Conservation (phyloP, 495 filamentous ascomycete species). For the Gamarada debralockiae region DNA sequence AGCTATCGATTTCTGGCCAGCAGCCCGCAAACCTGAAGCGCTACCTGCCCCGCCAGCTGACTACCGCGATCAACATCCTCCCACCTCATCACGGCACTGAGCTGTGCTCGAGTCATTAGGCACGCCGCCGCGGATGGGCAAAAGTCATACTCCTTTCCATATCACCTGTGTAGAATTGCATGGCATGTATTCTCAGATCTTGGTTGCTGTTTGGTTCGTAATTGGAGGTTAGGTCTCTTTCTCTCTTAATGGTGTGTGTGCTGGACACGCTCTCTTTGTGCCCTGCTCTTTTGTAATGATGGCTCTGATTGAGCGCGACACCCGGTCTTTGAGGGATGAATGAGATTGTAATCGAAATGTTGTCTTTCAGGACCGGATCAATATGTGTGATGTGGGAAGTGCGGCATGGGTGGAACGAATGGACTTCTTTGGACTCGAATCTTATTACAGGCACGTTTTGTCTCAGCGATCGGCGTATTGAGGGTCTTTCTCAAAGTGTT, state of each 20-base stretch:
- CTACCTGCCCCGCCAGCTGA: neutral
- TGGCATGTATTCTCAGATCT: conserved; percentile 16
- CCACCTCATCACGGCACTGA: conserved; percentile 21
- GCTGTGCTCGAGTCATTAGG: neutral
- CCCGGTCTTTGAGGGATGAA: neutral
- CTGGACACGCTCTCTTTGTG: conserved; percentile 16
- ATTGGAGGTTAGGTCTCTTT: too few species aligned
- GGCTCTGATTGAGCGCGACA: neutral
- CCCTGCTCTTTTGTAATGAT: neutral
- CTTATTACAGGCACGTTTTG: neutral
- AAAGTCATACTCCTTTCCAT: conserved; percentile 11
- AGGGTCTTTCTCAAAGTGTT: neutral
- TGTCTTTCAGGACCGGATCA: neutral
- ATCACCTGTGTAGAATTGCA: conserved; percentile 12
- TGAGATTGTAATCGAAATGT: conserved; percentile 1
- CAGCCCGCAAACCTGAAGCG: conserved; percentile 24
- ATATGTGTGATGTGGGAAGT: too few species aligned
- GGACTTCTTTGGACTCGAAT: neutral
- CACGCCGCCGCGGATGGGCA: neutral
- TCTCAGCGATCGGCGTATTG: conserved; percentile 1
- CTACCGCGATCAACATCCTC: conserved; percentile 4
- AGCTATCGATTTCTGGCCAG: conserved; percentile 89
- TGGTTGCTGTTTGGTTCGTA: neutral
- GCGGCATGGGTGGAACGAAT: conserved; percentile 7
- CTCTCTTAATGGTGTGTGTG: conserved; percentile 24